Conservation (phyloP, 139 green algal species). For the Raphidocelis subcapitata region DNA sequence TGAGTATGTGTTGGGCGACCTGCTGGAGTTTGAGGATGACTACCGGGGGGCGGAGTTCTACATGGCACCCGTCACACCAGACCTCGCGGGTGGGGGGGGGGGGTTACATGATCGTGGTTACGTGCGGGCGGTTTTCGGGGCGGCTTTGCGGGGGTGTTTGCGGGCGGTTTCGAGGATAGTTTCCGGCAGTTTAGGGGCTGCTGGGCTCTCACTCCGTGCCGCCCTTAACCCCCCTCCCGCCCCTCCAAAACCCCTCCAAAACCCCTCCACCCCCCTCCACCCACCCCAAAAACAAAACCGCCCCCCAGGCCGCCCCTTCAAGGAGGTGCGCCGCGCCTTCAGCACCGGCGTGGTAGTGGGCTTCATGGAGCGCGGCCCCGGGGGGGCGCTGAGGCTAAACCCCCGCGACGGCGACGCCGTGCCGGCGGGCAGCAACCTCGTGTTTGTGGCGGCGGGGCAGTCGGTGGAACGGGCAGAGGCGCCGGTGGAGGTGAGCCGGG, state of each 20-base stretch:
- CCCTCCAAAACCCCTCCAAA: neutral
- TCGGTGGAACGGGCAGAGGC: neutral
- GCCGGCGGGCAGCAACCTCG: constrained; percentile 10
- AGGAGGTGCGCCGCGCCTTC: constrained; percentile 23
- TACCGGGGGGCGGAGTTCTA: constrained; percentile 24
- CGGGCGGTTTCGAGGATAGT: no score
- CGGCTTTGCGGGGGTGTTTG: no score
- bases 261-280: neutral
- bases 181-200: no score
- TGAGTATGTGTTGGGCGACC: constrained; percentile 24
- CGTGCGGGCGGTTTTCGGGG: neutral
- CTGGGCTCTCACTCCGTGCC: neutral
- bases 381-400: constrained; percentile 26
- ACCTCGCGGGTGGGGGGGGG: constrained; percentile 11
- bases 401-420: constrained; percentile 14
- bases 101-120: neutral
- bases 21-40: constrained; percentile 25
- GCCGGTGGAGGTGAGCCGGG: no score
- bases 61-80: neutral
- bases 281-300: no score
- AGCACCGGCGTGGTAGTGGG: constrained; percentile 18
- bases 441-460: constrained; percentile 22
- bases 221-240: neutral
- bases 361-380: constrained; percentile 4
- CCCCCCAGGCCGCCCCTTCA: constrained; percentile 23